Evolutionary conservation across 345 rosid species (phyloP), one percentile per base, ranked within the genome.

Genomic region (Bruguiera parviflora): DNA sequence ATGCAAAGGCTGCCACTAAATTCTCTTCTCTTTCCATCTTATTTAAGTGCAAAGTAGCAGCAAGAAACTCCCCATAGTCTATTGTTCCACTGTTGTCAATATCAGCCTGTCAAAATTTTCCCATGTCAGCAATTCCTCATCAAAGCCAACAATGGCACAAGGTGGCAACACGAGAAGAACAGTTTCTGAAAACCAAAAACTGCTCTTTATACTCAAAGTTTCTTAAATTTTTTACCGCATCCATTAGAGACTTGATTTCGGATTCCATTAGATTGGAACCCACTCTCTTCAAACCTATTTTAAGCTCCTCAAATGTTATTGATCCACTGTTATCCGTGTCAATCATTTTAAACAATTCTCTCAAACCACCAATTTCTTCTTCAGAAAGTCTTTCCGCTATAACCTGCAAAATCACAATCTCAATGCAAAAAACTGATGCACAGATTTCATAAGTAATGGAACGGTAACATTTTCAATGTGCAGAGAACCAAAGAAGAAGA

Each of bases 371-470:
- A 58, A 92, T 95, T 67, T 95, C 99, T 86, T 95, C 99, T 73
- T 95, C 99, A 0, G 99, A 95, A 65, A 92, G 93, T 68, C 91
- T 88, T 83, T 95, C 99, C 72, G 99, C 99, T 58, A 95, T 95
- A 24, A 95, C 99, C 99, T 94, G 80, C 43, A 76, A 66, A 58
- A 60, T 53, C 29, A 61, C 49, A 62, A 49, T 16, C 33, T 24
- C 19, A 62, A 18, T 27, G n/a, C 49, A 53, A 76, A 27, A 70
- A 47, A 58, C 66, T 29, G 60, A 63, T 63, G n/a, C 13, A 65
- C 13, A 70, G 20, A 51, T 31, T 33, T 16, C 10, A n/a, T n/a
- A 58, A 53, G 53, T 24, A 21, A 29, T n/a, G 35, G 24, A 33
- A 62, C 2, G 3, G 49, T 43, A 43, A 43, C 49, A 13, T 18